A percentile compares a stretch with the other conserved stretches of the same genome.
phyloP scores from a whole-genome alignment of 2,329 filamentous ascomycete species.

The Aureobasidium namibiae region DNA sequence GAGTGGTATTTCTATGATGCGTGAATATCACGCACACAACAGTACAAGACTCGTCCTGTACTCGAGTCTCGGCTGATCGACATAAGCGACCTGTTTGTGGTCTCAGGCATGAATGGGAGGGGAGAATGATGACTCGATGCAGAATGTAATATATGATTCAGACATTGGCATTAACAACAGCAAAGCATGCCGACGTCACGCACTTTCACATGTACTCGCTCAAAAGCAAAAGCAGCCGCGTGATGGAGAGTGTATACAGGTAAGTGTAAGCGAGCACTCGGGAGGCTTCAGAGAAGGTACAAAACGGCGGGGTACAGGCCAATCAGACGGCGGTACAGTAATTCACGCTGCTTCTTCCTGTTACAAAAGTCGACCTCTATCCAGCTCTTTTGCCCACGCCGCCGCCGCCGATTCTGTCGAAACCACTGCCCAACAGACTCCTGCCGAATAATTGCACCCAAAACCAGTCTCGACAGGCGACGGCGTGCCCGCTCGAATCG shows the following conservation, averaged over 20 bases:
- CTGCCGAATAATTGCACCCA: not conserved
- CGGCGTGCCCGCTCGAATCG: constrained; percentile 6
- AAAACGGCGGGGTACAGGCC: not conserved
- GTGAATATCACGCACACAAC: not conserved
- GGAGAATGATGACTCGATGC: not conserved
- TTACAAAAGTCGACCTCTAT: constrained; percentile 1
- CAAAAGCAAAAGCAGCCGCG: not conserved
- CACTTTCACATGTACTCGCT: not conserved
- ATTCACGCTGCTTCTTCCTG: constrained; percentile 1
- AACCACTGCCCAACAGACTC: not conserved
- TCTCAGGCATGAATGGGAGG: not conserved
- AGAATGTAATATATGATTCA: constrained; percentile 7
- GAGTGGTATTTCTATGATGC: constrained; percentile 31
- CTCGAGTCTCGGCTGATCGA: constrained; percentile 18
- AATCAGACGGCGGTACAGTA: constrained; percentile 3
- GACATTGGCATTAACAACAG: not conserved
- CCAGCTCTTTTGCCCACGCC: not conserved
- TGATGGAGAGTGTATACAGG: not conserved
- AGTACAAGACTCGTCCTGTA: not conserved
- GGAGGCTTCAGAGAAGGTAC: not conserved
- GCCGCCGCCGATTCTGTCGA: constrained; percentile 2
- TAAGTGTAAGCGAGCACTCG: not conserved
- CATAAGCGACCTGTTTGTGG: not conserved
- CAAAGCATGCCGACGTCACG: not conserved
- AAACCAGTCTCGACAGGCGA: constrained; percentile 2